Percentiles rank a stretch among this genome's conserved stretches.
Conservation (phyloP, 805 yeast genomes). For the Ogataea henricii region DNA sequence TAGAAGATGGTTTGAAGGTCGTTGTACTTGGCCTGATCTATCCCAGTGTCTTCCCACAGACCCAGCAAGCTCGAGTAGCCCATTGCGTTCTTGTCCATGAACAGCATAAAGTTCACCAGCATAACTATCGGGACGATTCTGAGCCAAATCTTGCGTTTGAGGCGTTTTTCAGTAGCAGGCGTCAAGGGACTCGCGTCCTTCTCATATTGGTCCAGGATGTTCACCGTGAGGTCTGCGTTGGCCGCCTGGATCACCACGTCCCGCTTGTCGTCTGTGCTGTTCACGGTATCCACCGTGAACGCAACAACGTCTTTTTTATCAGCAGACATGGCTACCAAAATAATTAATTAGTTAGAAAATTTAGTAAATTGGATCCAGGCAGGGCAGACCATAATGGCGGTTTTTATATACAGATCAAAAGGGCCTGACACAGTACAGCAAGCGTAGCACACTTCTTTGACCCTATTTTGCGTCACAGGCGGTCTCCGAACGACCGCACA, state of each 20-base stretch:
- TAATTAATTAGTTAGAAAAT: not conserved
- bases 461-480: no score
- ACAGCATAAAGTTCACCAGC: constrained; percentile 5
- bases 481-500: no score
- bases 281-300: constrained; percentile 29
- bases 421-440: no score
- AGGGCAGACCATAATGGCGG: no score
- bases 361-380: no score
- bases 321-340: not conserved
- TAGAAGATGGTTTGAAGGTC: constrained; percentile 49
- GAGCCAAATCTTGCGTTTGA: constrained; percentile 2
- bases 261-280: not conserved
- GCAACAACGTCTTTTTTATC: not conserved
- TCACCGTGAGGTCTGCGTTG: constrained; percentile 6
- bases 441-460: no score
- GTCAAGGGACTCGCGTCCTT: not conserved
- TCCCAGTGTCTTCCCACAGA: constrained; percentile 44
- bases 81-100: constrained; percentile 8
- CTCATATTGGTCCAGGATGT: constrained; percentile 1
- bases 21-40: constrained; percentile 43
- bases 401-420: no score
- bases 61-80: constrained; percentile 29
- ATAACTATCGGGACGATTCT: constrained; percentile 2
- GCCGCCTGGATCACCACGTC: not conserved
- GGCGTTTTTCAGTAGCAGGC: not conserved